Evolutionary conservation across 805 yeast genomes (phyloP), one percentile per base, ranked within the genome.

Genomic region (Nakazawaea wickerhamii): DNA sequence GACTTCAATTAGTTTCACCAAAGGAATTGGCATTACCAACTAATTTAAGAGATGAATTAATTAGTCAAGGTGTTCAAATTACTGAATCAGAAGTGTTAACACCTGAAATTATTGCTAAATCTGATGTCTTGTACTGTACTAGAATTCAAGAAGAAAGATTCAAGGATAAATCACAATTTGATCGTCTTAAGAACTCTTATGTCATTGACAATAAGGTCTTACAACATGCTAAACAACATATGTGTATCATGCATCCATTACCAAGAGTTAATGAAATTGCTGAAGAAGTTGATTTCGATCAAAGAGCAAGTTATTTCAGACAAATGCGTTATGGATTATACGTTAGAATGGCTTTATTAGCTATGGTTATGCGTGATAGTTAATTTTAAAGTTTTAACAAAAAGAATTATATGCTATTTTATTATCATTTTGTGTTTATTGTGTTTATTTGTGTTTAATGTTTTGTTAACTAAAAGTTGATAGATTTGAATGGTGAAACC

Each of bases 281-380:
- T 59, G 98, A 90, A 69, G 99, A 93, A 71, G 98, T 93, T 58
- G 99, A 93, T 65, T 93, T 91, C 60, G 99, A 93, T 68, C 97
- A 91, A 67, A 85, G 99, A 66, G 98, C 99, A 51, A 98, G 99
- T 46, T 93, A 93, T 73, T 93, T 93, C 77, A 85, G 99, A 79
- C 98, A 93, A 74, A 93, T 93, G 99, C 84, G 95, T 66, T 91
- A 93, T 62, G 99, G 99, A 48, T 74, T 93, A 63, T 93, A 83
- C 61, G 96, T 95, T 36, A 89, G 99, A 76, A 93, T 93, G 99
- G 99, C 99, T 9, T 72, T 93, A 55, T 76, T 93, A 61, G 96
- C 98, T 43, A 84, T 93, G 95, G 99, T 95, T 50, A 81, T 93
- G 66, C 98, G 98, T 59, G 89, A 36, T 21, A 28, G 19, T 61